Evolutionary conservation across 768 basidiomycete genomes (phyloP).

Genomic region (Hortiboletus campestris): DNA sequence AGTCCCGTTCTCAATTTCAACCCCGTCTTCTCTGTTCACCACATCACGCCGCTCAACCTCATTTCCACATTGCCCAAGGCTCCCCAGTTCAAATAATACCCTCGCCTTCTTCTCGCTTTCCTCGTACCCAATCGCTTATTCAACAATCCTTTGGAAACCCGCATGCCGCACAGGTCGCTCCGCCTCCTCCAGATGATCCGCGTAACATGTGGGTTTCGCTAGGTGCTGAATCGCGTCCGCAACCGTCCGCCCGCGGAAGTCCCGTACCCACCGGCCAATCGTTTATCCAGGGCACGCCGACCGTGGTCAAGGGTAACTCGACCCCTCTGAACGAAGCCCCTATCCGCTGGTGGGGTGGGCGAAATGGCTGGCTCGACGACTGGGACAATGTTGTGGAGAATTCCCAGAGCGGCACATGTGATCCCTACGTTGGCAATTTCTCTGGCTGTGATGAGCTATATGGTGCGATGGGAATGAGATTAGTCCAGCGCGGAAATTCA

Average conservation of each 20-base stretch:
- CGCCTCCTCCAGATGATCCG: background rate
- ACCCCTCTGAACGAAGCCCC: conserved; percentile 20
- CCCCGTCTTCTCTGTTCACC: background rate
- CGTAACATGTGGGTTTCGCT: conserved; percentile 10
- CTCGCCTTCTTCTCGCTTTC: conserved; percentile 9
- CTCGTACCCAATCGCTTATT: conserved; percentile 16
- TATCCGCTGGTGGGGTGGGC: conserved; percentile 21
- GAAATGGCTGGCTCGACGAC: conserved; percentile 16
- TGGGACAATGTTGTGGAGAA: conserved; percentile 12
- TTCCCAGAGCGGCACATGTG: background rate
- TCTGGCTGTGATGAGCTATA: background rate
- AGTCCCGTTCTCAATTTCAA: conserved; percentile 9
- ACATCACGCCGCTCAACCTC: conserved; percentile 4
- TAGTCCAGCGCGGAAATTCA: background rate
- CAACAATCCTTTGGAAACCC: conserved; percentile 13
- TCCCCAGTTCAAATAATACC: conserved; percentile 1
- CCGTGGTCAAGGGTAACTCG: background rate
- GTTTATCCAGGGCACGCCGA: background rate
- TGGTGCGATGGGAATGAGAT: background rate
- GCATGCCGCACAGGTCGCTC: background rate
- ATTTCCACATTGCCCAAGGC: background rate
- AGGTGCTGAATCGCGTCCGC: background rate
- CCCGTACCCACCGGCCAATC: background rate
- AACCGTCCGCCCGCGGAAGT: background rate
- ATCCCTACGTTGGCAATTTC: background rate